Base-by-base conservation (phyloP, 1,284 basidiomycete species). In the Fomitopsis schrenkii region DNA sequence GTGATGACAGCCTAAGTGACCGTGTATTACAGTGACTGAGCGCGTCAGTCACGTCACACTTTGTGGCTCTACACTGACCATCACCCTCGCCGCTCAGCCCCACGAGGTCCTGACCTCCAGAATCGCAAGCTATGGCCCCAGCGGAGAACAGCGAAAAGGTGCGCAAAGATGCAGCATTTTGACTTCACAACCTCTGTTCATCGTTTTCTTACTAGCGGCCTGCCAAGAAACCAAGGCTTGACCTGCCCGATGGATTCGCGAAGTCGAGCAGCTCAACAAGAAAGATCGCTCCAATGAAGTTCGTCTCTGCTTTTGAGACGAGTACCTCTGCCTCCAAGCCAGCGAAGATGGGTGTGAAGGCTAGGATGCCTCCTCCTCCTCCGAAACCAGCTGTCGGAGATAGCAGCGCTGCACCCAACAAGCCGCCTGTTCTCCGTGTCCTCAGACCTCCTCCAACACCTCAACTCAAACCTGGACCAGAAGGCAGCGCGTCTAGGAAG, bases 301-400 rank as follows among this genome's bases (percentile, higher is more conserved):
- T 62, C 26, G 57, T 59, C 41, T 62, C 61, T 42, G 61, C 57
- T 4, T 62, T 62, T 35, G 56, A 54, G 19, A 38, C 50, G 14
- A 36, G 14, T 8, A 15, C 57, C 8, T 28, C 57, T 12, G 33
- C 48, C 5, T 26, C 38, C 3, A 42, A 22, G n/a, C 41, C 48
- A 5, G n/a, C 14, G 17, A 28, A 33, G 40, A 46, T 42, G 12
- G 36, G 4, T 38, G 33, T 19, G n/a, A 38, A 53, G 35, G 52
- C 33, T 4, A 35, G 26, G 14, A 30, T 19, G 15, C 55, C 19
- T 17, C 22, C 55, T 28, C 22, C 19, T 5, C 40, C 42, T 19
- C 22, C 38, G 46, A 30, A 28, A 7, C 46, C 9, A 14, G 46
- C 9, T 22, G 22, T 22, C 5, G 19, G 22, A 19, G 8, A 8